Percentiles rank a stretch among this genome's conserved stretches.
Conservation (phyloP, 768 basidiomycete species). For the Podaxis sp. region DNA sequence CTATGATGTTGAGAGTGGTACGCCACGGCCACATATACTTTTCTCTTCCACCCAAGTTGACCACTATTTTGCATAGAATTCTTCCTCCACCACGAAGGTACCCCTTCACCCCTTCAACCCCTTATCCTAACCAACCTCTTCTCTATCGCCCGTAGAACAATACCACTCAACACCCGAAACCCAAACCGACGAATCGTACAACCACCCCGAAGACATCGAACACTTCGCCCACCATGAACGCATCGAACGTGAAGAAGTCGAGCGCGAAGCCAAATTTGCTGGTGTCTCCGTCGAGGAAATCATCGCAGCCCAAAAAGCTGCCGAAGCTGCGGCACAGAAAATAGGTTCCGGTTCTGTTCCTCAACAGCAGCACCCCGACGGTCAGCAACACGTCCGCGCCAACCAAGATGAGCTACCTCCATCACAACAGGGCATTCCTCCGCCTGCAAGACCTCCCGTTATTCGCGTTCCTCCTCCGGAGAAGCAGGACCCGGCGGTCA, state of each 20-base stretch:
- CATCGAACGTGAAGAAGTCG: slow-evolving; percentile 84
- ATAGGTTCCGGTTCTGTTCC: slow-evolving; percentile 10
- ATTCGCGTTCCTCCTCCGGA: slow-evolving; percentile 62
- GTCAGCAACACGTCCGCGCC: not conserved
- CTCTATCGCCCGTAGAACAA: slow-evolving; percentile 51
- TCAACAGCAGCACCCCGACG: slow-evolving; percentile 17
- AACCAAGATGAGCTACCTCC: not conserved
- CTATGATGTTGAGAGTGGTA: slow-evolving; percentile 89
- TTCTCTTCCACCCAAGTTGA: not conserved
- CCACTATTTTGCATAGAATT: slow-evolving; percentile 54
- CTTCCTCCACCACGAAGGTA: slow-evolving; percentile 97
- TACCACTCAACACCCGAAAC: slow-evolving; percentile 97
- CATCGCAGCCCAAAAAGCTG: slow-evolving; percentile 31
- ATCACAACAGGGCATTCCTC: slow-evolving; percentile 13
- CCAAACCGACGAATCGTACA: slow-evolving; percentile 94
- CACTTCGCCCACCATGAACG: slow-evolving; percentile 88
- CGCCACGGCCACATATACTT: slow-evolving; percentile 25
- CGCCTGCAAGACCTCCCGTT: slow-evolving; percentile 46
- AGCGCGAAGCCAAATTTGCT: slow-evolving; percentile 80
- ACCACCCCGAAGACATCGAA: slow-evolving; percentile 88
- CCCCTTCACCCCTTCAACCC: slow-evolving; percentile 13
- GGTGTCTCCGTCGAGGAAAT: slow-evolving; percentile 78
- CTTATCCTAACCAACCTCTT: not conserved
- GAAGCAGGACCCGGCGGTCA: slow-evolving; percentile 65
- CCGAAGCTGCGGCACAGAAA: slow-evolving; percentile 16